phyloP scores from a whole-genome alignment of 257 asterid species.

The Solanum pinnatisectum region DNA sequence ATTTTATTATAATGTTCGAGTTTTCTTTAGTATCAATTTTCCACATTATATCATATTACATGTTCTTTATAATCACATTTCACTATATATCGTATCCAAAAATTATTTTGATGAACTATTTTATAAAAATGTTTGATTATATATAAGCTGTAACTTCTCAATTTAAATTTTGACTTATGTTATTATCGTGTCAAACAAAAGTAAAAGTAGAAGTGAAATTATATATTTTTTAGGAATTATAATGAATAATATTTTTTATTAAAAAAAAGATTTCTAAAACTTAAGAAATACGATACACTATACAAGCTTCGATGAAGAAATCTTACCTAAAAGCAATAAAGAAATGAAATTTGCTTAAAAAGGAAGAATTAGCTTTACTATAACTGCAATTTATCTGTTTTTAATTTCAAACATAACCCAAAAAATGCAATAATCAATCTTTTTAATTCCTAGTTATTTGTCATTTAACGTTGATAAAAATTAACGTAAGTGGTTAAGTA shows the following conservation, averaged over 20 bases:
- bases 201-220: not conserved
- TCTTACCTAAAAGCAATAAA: not conserved
- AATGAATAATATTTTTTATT: not conserved
- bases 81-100: not conserved
- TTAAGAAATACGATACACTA: not conserved
- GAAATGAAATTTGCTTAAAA: not conserved
- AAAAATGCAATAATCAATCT: not conserved
- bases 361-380: not conserved
- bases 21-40: too few species aligned
- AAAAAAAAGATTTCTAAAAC: not conserved
- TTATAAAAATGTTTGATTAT: not conserved
- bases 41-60: not conserved
- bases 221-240: not conserved
- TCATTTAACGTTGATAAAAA: not conserved
- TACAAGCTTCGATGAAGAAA: not conserved
- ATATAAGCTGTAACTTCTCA: not conserved
- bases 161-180: not conserved
- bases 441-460: not conserved
- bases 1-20: too few species aligned
- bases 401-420: not conserved
- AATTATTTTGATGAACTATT: accelerated
- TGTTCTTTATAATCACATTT: not conserved
- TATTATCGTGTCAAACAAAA: not conserved
- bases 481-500: not conserved
- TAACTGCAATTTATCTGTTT: not conserved